Conservation (phyloP, 441 rosid species). For the Syzygium malaccense region DNA sequence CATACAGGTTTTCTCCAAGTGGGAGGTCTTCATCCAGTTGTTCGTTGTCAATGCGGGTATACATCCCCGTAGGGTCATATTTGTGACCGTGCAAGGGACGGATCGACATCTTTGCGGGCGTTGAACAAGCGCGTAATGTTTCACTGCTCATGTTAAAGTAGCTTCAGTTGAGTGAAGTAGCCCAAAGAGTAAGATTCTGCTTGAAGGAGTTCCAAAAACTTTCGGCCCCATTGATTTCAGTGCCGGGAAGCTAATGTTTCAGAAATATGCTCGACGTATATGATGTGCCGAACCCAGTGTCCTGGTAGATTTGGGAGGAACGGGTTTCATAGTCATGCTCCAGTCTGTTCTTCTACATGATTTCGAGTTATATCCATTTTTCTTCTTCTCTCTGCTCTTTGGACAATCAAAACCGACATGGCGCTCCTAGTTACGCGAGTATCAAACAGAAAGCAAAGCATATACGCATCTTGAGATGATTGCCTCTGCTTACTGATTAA, state of each 20-base stretch:
- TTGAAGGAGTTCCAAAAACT: rapidly evolving
- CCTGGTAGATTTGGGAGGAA: background rate
- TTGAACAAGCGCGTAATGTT: background rate
- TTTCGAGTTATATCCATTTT: background rate
- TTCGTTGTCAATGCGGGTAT: background rate
- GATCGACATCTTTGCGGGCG: background rate
- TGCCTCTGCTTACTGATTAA: background rate
- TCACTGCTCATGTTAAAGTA: background rate
- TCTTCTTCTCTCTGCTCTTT: background rate
- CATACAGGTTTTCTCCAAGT: background rate
- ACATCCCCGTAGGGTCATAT: background rate
- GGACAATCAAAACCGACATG: background rate
- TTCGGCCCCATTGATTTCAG: background rate
- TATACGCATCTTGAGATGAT: background rate
- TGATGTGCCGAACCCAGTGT: background rate
- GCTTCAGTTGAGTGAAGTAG: background rate
- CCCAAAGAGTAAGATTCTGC: background rate
- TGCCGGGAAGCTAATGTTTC: background rate
- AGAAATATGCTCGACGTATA: background rate
- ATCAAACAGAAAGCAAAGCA: background rate
- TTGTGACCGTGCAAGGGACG: background rate
- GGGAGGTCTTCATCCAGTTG: background rate
- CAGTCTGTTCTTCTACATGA: background rate
- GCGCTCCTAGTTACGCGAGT: background rate
- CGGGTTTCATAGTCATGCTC: background rate